Evolutionary conservation across 495 filamentous ascomycete genomes (phyloP).

Genomic region (Neohortaea acidophila): DNA sequence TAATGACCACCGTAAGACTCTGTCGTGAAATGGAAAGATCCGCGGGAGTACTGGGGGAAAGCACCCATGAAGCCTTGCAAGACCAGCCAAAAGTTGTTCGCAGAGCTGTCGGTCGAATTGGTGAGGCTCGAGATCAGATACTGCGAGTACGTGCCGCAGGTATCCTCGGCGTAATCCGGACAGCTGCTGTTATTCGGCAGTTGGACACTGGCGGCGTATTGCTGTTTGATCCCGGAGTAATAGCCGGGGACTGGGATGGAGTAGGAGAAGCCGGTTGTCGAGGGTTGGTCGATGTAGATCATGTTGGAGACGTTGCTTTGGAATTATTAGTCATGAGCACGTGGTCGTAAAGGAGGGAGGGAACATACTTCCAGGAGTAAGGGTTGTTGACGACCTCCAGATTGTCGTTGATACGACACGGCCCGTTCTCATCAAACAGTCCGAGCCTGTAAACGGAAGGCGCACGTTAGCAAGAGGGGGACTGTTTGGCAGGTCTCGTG

Average conservation of each 20-base stretch:
- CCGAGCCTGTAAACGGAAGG: no score
- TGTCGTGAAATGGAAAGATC: constrained; percentile 43
- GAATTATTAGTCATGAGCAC: constrained; percentile 32
- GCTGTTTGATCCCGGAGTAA: no score
- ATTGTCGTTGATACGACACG: constrained; percentile 40
- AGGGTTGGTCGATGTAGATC: constrained; percentile 46
- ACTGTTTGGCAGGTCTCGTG: no score
- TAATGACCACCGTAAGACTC: constrained; percentile 55
- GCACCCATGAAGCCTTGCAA: constrained; percentile 50
- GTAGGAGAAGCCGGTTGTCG: constrained; percentile 45
- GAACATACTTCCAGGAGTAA: constrained; percentile 42
- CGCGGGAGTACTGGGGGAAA: constrained; percentile 43
- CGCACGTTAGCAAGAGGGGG: no score
- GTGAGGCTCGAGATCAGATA: constrained; percentile 36
- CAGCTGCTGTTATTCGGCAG: constrained; percentile 36
- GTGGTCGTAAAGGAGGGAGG: constrained; percentile 43
- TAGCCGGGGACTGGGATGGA: constrained; percentile 39
- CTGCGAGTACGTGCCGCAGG: constrained; percentile 42
- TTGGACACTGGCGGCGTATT: constrained; percentile 18
- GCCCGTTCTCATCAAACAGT: constrained; percentile 46
- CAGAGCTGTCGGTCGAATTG: constrained; percentile 38
- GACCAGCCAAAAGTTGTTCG: constrained; percentile 44
- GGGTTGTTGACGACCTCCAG: constrained; percentile 40
- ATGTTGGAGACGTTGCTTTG: constrained; percentile 40
- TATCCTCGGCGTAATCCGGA: constrained; percentile 37